phyloP scores from a whole-genome alignment of 768 basidiomycete genomes.

The Boletus reticulatus region DNA sequence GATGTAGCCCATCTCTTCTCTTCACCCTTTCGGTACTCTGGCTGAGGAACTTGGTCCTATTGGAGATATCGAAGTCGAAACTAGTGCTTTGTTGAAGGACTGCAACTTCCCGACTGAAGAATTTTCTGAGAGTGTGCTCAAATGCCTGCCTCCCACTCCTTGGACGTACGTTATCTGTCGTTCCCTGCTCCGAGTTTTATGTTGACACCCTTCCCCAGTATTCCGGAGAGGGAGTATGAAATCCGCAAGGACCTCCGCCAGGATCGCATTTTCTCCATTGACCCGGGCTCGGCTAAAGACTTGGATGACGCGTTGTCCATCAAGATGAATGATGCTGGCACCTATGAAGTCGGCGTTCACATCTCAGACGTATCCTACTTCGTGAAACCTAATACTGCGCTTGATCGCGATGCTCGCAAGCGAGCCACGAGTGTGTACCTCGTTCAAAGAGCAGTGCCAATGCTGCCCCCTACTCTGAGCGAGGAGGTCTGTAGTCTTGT shows the following conservation, averaged over 20 bases:
- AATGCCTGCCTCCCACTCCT: conserved; percentile 93
- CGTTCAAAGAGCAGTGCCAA: conserved; percentile 92
- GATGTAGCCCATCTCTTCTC: conserved; percentile 81
- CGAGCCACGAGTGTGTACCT: conserved; percentile 97
- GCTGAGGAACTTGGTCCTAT: conserved; percentile 98
- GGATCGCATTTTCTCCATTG: conserved; percentile 90
- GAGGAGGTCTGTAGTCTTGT: conserved; percentile 92
- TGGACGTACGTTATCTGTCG: conserved; percentile 65
- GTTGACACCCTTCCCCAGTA: conserved; percentile 40
- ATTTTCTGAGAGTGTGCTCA: conserved; percentile 91
- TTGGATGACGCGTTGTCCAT: conserved; percentile 94
- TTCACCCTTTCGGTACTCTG: conserved; percentile 97
- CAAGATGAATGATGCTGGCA: conserved; percentile 87
- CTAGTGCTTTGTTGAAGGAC: conserved; percentile 94
- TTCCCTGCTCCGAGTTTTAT: not conserved
- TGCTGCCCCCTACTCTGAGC: conserved; percentile 92
- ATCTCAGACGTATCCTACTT: conserved; percentile 96
- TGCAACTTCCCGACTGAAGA: conserved; percentile 99
- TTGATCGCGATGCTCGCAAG: conserved; percentile 97
- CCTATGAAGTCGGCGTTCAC: conserved; percentile 91
- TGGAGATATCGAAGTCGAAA: conserved; percentile 98
- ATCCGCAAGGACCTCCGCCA: conserved; percentile 83
- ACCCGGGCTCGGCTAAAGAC: conserved; percentile 86
- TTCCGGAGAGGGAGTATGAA: conserved; percentile 88
- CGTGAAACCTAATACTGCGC: conserved; percentile 91